These are phyloP conservation scores for Nicotiana noctiflora DNA, from an alignment of 257 asterid genomes.

Conservation along the genomic window DNA sequence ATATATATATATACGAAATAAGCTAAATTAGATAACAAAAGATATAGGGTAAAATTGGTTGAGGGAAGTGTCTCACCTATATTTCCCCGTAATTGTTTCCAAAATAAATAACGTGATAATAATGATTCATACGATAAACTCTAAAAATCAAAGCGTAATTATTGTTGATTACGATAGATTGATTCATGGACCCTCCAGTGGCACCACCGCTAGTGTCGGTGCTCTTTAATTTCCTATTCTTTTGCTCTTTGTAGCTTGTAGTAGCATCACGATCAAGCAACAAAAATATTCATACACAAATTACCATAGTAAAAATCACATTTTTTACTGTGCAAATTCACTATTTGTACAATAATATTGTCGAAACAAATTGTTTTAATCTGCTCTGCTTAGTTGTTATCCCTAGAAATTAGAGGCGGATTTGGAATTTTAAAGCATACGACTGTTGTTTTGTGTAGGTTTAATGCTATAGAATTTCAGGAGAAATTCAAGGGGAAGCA, in stretches of 20 bases:
- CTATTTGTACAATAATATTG: not conserved
- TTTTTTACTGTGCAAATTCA: no score
- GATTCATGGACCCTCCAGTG: no score
- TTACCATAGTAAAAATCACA: not conserved
- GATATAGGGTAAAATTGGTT: no score
- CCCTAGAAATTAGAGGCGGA: not conserved
- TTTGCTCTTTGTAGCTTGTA: not conserved
- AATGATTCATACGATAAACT: not conserved
- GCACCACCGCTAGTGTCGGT: no score
- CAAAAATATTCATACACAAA: no score
- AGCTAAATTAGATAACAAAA: no score
- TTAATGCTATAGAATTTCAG: slow-evolving; percentile 21
- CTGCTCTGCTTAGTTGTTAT: not conserved
- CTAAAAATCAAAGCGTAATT: not conserved
- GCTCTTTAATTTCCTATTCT: not conserved
- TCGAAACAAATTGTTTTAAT: not conserved
- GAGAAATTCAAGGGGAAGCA: slow-evolving; percentile 24
- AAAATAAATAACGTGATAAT: no score
- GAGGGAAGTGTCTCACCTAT: no score
- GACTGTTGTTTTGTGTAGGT: slow-evolving; percentile 6
- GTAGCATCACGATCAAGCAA: not conserved
- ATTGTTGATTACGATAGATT: no score
- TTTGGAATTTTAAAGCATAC: not conserved
- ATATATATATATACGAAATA: no score
- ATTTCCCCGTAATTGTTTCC: no score